Conservation (phyloP, 768 basidiomycete species). For the Collybia nuda region DNA sequence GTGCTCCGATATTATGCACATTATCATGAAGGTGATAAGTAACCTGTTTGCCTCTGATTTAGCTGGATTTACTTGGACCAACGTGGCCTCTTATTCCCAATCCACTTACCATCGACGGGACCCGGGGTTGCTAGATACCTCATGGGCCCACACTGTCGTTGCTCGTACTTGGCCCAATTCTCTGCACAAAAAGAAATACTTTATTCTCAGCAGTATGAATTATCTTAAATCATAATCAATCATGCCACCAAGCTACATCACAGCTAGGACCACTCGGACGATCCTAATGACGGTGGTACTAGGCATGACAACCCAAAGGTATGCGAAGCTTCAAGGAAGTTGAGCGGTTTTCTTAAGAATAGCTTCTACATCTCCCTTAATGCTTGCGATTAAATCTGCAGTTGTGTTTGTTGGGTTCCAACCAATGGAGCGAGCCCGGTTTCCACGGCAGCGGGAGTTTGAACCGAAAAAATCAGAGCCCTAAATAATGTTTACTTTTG, state of each 20-base stretch:
- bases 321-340: background rate
- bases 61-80: background rate
- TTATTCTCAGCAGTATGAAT: too few relatives aligned
- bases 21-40: constrained; percentile 2
- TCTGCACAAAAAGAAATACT: too few relatives aligned
- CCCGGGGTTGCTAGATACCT: background rate
- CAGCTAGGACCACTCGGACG: too few relatives aligned
- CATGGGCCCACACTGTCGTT: background rate
- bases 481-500: too few relatives aligned
- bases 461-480: constrained; percentile 30
- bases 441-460: constrained; percentile 39
- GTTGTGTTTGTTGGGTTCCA: constrained; percentile 44
- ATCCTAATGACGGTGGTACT: too few relatives aligned
- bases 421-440: constrained; percentile 37
- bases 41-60: constrained; percentile 1
- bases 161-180: background rate
- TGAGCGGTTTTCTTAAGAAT: background rate
- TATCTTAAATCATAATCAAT: too few relatives aligned
- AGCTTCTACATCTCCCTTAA: constrained; percentile 37
- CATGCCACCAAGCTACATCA: too few relatives aligned
- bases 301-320: too few relatives aligned
- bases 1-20: background rate
- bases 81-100: background rate
- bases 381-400: constrained; percentile 38
- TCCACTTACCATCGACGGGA: constrained; percentile 8